Base-by-base conservation (phyloP, 768 basidiomycete species). In the Termitomyces sp. region DNA sequence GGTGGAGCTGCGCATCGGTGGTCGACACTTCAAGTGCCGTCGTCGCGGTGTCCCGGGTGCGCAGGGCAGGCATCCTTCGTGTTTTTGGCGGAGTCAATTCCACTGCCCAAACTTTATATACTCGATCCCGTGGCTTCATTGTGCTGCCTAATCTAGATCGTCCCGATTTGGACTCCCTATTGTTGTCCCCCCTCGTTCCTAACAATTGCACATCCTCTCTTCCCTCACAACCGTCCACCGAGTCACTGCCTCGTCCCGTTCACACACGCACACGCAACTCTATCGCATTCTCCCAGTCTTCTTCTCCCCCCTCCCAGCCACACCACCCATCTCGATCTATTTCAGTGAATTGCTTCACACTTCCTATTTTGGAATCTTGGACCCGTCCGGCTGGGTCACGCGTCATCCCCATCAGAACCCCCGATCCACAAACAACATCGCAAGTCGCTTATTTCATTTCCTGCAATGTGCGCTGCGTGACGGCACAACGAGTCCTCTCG, bases 11-110 rank as follows among this genome's bases (percentile, higher is more conserved):
- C 38, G 16, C 38, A 16, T n/a, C 40, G 3, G n/a, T 41, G 0
- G 40, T 83, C 67, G 83, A 78, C 80, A 89, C 87, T 76, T 88
- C 84, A 77, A 89, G 87, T 79, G 57, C 33, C 45, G 30, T 30
- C 30, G 30, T 30, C 30, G 84, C 85, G 78, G 80, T 85, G 78
- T 88, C 86, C 78, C 86, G 86, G 70, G 87, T 89, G 76, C 88
- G 87, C 68, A 84, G 77, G 52, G 86, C 86, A 71, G 88, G 88
- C 88, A 90, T 90, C 5, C 10, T 18, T 0, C 14, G 16, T 38
- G 16, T 5, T 40, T 40, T 41, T 20, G 70, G 72, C 72, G 20
- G 69, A 72, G 82, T 85, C 84, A 86, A 85, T 86, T 84, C 79
- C 73, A 75, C 74, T 3, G 2, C 2, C 18, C 11, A 1, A 7